A percentile compares a stretch with the other conserved stretches of the same genome.
Conservation (phyloP, 23 red algal genomes). For the Gracilaria gracilis region DNA sequence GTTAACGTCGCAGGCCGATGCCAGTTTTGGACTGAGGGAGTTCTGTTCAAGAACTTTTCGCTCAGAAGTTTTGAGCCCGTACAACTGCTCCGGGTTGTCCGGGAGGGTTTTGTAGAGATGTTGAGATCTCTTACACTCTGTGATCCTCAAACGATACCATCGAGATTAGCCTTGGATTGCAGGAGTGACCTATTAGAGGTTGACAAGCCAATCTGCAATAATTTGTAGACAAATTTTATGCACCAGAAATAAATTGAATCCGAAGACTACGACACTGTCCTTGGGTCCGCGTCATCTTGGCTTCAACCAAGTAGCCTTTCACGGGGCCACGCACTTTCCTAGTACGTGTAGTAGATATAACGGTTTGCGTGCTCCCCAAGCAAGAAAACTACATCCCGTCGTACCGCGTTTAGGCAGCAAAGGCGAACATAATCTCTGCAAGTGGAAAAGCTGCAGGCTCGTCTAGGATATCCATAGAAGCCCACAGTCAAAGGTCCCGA, state of each 20-base stretch:
- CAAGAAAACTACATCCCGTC: too few relatives aligned
- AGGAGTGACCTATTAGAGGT: not conserved
- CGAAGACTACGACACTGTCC: too few relatives aligned
- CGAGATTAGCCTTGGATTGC: not conserved
- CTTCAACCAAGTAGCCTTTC: too few relatives aligned
- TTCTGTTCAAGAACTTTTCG: too few relatives aligned
- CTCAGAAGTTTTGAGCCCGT: too few relatives aligned
- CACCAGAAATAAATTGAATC: not conserved
- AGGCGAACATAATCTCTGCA: too few relatives aligned
- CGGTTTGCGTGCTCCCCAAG: too few relatives aligned
- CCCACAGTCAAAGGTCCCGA: not conserved
- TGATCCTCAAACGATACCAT: not conserved
- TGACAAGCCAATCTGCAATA: not conserved
- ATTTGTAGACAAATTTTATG: not conserved
- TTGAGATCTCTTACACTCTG: slow-evolving; percentile 17
- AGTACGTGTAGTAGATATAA: too few relatives aligned
- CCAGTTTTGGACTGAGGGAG: not conserved
- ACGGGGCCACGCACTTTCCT: too few relatives aligned
- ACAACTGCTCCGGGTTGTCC: not conserved
- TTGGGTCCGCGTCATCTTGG: too few relatives aligned
- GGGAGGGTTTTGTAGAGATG: not conserved
- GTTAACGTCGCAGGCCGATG: not conserved
- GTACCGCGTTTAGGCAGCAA: too few relatives aligned
- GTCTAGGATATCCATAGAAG: not conserved
- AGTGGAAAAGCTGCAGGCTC: too few relatives aligned